phyloP scores from a whole-genome alignment of 2,329 filamentous ascomycete species.

The Emericellopsis cladophorae region DNA sequence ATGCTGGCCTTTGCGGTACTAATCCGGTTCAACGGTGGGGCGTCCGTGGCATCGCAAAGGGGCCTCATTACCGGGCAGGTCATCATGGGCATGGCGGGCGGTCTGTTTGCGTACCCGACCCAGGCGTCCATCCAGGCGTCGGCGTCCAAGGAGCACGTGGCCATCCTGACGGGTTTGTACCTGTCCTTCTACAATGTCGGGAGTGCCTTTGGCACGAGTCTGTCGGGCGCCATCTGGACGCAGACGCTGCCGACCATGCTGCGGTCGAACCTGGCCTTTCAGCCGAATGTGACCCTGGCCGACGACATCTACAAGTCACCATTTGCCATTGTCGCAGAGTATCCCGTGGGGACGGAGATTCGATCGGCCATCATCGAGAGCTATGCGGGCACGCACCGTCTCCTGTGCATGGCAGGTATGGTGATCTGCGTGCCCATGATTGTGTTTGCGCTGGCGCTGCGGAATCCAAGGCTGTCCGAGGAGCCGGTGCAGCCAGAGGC shows the following conservation, averaged over 20 bases:
- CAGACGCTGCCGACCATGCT: constrained; percentile 22
- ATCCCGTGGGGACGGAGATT: constrained; percentile 28
- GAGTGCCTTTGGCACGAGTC: constrained; percentile 24
- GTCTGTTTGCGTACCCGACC: constrained; percentile 35
- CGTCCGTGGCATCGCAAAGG: constrained; percentile 21
- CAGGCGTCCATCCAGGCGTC: constrained; percentile 26
- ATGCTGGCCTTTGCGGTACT: constrained; percentile 42
- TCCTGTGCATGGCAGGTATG: constrained; percentile 31
- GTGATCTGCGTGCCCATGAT: constrained; percentile 33
- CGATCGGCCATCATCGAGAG: constrained; percentile 28
- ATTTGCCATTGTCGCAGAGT: constrained; percentile 16
- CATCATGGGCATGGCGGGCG: constrained; percentile 43
- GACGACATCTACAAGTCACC: constrained; percentile 22
- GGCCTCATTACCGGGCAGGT: constrained; percentile 44
- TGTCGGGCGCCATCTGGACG: constrained; percentile 28
- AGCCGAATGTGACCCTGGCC: constrained; percentile 20
- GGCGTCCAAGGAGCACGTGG: constrained; percentile 21
- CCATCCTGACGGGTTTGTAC: constrained; percentile 23
- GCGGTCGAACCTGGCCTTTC: constrained; percentile 14
- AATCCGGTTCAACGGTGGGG: constrained; percentile 39
- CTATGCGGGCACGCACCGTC: constrained; percentile 29
- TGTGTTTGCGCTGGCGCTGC: constrained; percentile 25
- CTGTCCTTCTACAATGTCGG: constrained; percentile 28
- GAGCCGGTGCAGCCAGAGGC: constrained; percentile 19
- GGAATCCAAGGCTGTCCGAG: constrained; percentile 30